Percentiles rank a stretch among this genome's conserved stretches.
Evolutionary conservation across 2,329 filamentous ascomycete species (phyloP).

Genomic region (Atkinsonella hypoxylon): DNA sequence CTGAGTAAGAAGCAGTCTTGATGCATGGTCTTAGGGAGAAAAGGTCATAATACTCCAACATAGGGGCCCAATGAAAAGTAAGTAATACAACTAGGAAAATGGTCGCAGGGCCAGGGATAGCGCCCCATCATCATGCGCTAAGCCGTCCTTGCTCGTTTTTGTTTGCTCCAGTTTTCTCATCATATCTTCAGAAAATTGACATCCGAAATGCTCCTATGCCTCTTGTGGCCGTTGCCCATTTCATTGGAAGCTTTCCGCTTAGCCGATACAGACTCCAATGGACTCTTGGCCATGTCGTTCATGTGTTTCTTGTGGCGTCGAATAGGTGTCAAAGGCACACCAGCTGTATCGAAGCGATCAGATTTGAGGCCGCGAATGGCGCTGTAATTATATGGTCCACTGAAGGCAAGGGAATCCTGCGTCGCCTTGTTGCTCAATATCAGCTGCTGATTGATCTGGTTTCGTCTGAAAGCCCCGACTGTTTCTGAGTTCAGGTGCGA

Average conservation of each 20-base stretch:
- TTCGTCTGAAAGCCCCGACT: constrained; percentile 67
- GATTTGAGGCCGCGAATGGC: constrained; percentile 52
- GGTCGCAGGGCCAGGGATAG: constrained; percentile 31
- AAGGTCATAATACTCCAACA: too few relatives aligned
- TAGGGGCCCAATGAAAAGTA: too few relatives aligned
- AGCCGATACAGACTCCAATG: constrained; percentile 33
- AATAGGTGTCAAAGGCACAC: constrained; percentile 55
- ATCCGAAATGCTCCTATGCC: constrained; percentile 47
- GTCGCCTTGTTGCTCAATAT: constrained; percentile 49
- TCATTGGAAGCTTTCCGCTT: constrained; percentile 45
- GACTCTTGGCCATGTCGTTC: constrained; percentile 35
- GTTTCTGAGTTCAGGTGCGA: constrained; percentile 55
- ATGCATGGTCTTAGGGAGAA: too few relatives aligned
- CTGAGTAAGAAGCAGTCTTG: too few relatives aligned
- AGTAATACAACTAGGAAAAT: background rate
- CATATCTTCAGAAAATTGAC: constrained; percentile 36
- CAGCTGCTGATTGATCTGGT: constrained; percentile 50
- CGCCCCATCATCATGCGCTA: constrained; percentile 17
- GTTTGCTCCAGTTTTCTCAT: constrained; percentile 6
- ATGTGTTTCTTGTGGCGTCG: constrained; percentile 43
- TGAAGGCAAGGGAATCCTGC: constrained; percentile 50
- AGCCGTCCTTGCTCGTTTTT: constrained; percentile 35
- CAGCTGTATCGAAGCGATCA: constrained; percentile 53
- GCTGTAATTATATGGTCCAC: constrained; percentile 46
- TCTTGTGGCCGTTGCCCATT: constrained; percentile 34